Evolutionary conservation across 805 yeast species (phyloP), one percentile per base, ranked within the genome.

Genomic region (Candida rishiriensis): DNA sequence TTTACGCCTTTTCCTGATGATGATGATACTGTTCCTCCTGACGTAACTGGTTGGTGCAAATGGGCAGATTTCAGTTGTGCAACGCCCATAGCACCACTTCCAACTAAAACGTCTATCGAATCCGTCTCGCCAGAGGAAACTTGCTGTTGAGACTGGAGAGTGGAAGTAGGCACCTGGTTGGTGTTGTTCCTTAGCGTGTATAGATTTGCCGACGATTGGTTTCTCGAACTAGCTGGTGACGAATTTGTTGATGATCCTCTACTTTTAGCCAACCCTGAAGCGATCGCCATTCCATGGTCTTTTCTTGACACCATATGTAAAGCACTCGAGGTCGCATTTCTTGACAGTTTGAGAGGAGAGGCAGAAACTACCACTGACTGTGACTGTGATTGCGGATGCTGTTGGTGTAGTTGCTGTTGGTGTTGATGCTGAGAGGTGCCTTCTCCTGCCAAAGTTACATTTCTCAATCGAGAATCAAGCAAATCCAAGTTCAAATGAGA

Each of bases 211-310:
- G 60, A 44, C 2, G 74, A 70, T 10, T 60, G 68, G 45, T 60
- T 64, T 43, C 74, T 55, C 0, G 75, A 70, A 7, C 50, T 43
- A 0, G 68, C 56, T 1, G 76, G 78, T 4, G 79, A 73, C 3
- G 75, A 59, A 39, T 47, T 52, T 11, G 46, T 29, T 2, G 66
- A 61, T 3, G 67, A 61, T n/a, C 63, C 65, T 35, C 65, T 45
- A 21, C 65, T 60, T 42, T 52, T 59, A n/a, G 61, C 62, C 34
- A 60, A 41, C 5, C 56, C 61, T 15, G 50, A 42, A 0, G 61
- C 41, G n/a, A 59, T 32, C 11, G 46, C 41, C 33, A 53, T 47
- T 29, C 47, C 49, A 29, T 43, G 54, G 38, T 47, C 50, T 33
- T 37, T 41, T 21, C 50, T 36, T 11, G 40, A 28, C 16, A 41